A percentile compares a stretch with the other conserved stretches of the same genome.
These are phyloP conservation scores for Nidularia pulvinata DNA, from an alignment of 768 basidiomycete genomes.

Conservation along the genomic window DNA sequence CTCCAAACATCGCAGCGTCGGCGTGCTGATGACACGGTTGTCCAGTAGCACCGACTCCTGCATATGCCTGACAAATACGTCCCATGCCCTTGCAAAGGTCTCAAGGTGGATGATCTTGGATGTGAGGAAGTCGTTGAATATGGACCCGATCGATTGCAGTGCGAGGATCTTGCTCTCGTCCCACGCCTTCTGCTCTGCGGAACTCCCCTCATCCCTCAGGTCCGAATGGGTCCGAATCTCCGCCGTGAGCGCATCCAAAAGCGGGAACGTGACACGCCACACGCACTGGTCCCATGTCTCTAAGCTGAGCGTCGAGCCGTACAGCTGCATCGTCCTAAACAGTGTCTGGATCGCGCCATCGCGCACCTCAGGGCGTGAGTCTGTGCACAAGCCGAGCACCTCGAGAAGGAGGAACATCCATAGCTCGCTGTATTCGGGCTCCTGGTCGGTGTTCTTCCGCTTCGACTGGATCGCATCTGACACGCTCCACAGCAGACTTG, in stretches of 20 bases:
- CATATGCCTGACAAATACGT: conserved; percentile 71
- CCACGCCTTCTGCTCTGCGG: conserved; percentile 53
- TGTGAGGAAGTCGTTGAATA: conserved; percentile 80
- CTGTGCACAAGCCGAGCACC: conserved; percentile 80
- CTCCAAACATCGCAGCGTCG: conserved; percentile 85
- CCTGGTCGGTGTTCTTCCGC: conserved; percentile 59
- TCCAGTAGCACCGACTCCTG: conserved; percentile 71
- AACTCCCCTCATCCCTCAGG: conserved; percentile 10
- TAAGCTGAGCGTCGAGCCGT: conserved; percentile 81
- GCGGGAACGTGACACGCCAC: conserved; percentile 90
- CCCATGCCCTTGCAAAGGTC: conserved; percentile 74
- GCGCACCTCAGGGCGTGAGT: conserved; percentile 84
- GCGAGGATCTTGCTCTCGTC: conserved; percentile 90
- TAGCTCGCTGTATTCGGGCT: conserved; percentile 78
- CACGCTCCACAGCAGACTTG: conserved; percentile 93
- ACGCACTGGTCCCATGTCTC: conserved; percentile 90
- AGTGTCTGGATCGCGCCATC: conserved; percentile 95
- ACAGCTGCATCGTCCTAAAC: conserved; percentile 92
- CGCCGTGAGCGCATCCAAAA: conserved; percentile 68
- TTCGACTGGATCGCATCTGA: conserved; percentile 94
- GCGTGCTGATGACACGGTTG: conserved; percentile 68
- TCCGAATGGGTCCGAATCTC: conserved; percentile 47
- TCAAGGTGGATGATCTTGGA: conserved; percentile 72
- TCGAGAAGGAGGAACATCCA: conserved; percentile 94
- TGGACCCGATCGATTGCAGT: conserved; percentile 78